Percentiles rank a stretch among this genome's conserved stretches.
These are phyloP conservation scores for Trichoderma simmonsii DNA, from an alignment of 2,329 filamentous ascomycete species.

Conservation along the genomic window DNA sequence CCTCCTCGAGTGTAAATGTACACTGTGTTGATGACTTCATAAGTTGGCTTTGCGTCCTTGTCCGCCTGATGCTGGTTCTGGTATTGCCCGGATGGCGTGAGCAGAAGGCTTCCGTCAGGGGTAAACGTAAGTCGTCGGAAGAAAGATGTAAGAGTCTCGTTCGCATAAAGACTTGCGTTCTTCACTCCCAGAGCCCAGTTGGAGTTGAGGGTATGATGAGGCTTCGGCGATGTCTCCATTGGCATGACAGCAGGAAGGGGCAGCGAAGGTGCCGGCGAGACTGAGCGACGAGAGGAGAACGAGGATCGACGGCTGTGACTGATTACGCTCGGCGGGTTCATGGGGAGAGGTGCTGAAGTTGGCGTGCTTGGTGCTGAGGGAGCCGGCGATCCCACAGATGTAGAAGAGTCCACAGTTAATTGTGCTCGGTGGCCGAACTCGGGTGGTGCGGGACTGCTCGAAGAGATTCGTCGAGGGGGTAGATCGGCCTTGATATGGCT, in stretches of 20 bases:
- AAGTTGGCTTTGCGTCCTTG: slow-evolving; percentile 67
- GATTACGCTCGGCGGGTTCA: slow-evolving; percentile 89
- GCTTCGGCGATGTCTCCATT: slow-evolving; percentile 82
- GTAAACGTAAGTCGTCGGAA: slow-evolving; percentile 92
- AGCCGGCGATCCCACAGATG: slow-evolving; percentile 71
- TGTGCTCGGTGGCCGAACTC: slow-evolving; percentile 69
- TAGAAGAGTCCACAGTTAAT: slow-evolving; percentile 51
- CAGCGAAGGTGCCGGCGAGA: slow-evolving; percentile 88
- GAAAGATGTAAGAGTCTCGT: slow-evolving; percentile 95
- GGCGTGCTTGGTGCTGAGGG: slow-evolving; percentile 93
- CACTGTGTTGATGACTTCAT: slow-evolving; percentile 93
- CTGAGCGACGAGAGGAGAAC: slow-evolving; percentile 83
- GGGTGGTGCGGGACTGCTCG: slow-evolving; percentile 85
- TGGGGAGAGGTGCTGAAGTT: slow-evolving; percentile 81
- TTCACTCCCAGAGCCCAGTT: slow-evolving; percentile 61
- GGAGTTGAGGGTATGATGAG: slow-evolving; percentile 53
- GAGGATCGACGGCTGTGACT: slow-evolving; percentile 94
- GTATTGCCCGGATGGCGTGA: slow-evolving; percentile 94
- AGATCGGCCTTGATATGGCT: slow-evolving; percentile 81
- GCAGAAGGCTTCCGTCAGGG: slow-evolving; percentile 86
- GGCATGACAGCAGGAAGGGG: slow-evolving; percentile 94
- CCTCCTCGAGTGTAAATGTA: slow-evolving; percentile 97
- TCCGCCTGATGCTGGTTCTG: slow-evolving; percentile 69
- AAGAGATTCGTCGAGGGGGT: slow-evolving; percentile 85
- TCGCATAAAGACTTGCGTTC: slow-evolving; percentile 89